Percentiles rank a stretch among this genome's conserved stretches.
Evolutionary conservation across 1,139 yeast species (phyloP).

Genomic region (Yamadazyma diddensiae): DNA sequence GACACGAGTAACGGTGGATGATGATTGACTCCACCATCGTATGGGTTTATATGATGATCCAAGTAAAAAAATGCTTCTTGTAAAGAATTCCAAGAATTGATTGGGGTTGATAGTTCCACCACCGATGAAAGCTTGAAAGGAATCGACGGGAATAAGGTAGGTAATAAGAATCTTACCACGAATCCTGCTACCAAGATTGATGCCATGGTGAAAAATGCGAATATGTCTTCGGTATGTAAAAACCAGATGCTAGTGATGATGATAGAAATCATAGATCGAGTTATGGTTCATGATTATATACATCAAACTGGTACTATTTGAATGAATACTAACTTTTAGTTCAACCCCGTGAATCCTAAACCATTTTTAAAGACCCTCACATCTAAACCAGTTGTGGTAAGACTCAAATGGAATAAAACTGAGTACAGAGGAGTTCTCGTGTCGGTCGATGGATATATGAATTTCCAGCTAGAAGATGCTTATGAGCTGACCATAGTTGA

Average conservation of each 20-base stretch:
- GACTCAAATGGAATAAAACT: conserved; percentile 90
- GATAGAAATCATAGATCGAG: not conserved
- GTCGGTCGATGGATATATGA: conserved; percentile 92
- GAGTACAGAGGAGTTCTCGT: conserved; percentile 80
- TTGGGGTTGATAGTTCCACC: conserved; percentile 79
- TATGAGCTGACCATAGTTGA: conserved; percentile 54
- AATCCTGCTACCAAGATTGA: conserved; percentile 21
- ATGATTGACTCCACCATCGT: conserved; percentile 83
- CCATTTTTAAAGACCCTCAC: conserved; percentile 80
- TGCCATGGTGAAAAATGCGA: not conserved
- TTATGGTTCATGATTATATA: not conserved
- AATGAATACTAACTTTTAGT: conserved; percentile 31
- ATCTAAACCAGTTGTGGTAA: conserved; percentile 71
- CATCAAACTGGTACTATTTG: not conserved
- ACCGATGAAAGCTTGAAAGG: conserved; percentile 29
- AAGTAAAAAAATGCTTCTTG: conserved; percentile 77
- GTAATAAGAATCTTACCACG: conserved; percentile 28
- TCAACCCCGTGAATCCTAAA: conserved; percentile 83
- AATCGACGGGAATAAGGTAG: conserved; percentile 31
- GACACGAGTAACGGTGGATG: conserved; percentile 73
- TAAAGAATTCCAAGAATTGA: conserved; percentile 63
- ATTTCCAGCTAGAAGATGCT: conserved; percentile 71
- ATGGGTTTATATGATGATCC: conserved; percentile 60
- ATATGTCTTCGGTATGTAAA: conserved; percentile 3
- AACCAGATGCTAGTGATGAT: not conserved